These are phyloP conservation scores for Cladosporium velox DNA, from an alignment of 2,329 filamentous ascomycete genomes.

Conservation along the genomic window DNA sequence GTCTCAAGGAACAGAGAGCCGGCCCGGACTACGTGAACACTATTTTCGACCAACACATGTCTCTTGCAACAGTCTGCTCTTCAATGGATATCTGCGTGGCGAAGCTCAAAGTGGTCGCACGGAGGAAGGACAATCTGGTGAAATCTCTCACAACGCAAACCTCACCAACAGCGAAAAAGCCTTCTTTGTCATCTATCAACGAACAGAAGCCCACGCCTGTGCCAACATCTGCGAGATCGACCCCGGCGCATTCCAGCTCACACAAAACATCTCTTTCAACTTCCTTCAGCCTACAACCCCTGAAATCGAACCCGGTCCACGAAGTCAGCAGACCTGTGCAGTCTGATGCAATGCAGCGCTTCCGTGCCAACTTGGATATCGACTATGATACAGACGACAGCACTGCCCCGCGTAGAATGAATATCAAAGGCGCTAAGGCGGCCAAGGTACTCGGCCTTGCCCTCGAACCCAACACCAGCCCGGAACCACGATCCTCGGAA, in stretches of 20 bases:
- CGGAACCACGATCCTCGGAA: not conserved
- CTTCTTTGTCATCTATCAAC: not conserved
- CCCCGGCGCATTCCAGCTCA: not conserved
- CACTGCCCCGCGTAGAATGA: conserved; percentile 22
- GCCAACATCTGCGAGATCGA: not conserved
- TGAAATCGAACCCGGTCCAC: not conserved
- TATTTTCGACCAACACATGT: conserved; percentile 36
- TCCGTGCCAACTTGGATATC: not conserved
- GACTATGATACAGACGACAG: conserved; percentile 15
- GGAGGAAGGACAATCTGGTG: conserved; percentile 30
- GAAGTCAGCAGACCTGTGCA: not conserved
- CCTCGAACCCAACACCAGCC: not conserved
- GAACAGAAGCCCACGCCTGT: not conserved
- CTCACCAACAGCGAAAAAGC: not conserved
- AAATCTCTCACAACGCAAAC: not conserved
- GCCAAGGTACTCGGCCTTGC: conserved; percentile 32
- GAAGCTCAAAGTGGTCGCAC: conserved; percentile 37
- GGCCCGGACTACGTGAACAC: conserved; percentile 32
- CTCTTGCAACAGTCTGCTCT: conserved; percentile 33
- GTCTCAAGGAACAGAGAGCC: conserved; percentile 28
- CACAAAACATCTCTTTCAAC: not conserved
- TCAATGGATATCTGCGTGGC: conserved; percentile 40
- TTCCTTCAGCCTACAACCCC: not conserved
- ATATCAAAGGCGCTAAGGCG: conserved; percentile 32
- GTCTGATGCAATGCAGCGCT: not conserved